Conservation (phyloP, 106 monocot species). For the Cymbidium sinense region DNA sequence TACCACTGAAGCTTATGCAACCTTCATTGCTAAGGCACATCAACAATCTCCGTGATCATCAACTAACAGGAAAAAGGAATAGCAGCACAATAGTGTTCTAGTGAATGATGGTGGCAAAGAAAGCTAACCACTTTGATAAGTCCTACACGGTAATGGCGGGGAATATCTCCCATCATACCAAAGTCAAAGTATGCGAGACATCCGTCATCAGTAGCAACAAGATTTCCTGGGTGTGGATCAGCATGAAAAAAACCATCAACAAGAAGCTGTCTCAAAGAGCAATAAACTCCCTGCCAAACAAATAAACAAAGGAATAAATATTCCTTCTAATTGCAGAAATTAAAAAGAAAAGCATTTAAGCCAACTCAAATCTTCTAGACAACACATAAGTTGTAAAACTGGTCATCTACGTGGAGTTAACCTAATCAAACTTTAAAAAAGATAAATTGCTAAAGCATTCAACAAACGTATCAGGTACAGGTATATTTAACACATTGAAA, state of each 20-base stretch:
- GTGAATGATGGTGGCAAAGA: slow-evolving; percentile 10
- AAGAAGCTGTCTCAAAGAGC: slow-evolving; percentile 85
- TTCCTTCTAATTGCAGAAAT: slow-evolving; percentile 1
- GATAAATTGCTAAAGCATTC: background rate
- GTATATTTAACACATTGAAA: background rate
- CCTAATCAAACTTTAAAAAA: background rate
- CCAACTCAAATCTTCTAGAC: background rate
- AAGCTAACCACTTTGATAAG: slow-evolving; percentile 94
- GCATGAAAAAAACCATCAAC: slow-evolving; percentile 97
- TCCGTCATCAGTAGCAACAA: slow-evolving; percentile 77
- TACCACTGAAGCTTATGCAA: background rate
- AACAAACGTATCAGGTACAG: background rate
- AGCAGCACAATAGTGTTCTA: background rate
- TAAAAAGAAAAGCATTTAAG: background rate
- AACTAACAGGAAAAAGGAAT: background rate
- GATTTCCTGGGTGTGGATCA: slow-evolving; percentile 99
- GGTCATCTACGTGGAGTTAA: background rate
- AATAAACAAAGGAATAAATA: background rate
- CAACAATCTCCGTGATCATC: background rate
- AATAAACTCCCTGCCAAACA: slow-evolving; percentile 67
- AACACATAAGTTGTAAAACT: background rate
- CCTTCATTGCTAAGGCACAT: background rate
- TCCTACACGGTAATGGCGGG: slow-evolving; percentile 95
- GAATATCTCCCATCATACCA: slow-evolving; percentile 99
- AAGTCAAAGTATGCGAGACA: slow-evolving; percentile 96